Conservation (phyloP, 768 basidiomycete genomes). For the Terana coerulea region DNA sequence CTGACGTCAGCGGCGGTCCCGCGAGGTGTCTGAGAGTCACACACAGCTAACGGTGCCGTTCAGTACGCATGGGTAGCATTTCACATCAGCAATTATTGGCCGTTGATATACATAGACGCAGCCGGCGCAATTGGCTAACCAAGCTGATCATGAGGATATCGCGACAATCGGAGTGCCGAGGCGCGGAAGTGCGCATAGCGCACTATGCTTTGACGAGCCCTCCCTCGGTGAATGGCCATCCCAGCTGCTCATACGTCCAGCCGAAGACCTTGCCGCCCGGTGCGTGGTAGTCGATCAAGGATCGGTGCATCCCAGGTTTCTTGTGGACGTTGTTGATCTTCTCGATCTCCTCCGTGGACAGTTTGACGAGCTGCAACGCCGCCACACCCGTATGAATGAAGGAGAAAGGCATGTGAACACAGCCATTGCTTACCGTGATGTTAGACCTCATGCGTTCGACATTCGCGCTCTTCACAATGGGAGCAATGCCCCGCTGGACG, state of each 20-base stretch:
- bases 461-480: conserved; percentile 52
- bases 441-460: conserved; percentile 50
- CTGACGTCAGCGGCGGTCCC: too few relatives aligned
- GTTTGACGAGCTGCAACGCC: conserved; percentile 35
- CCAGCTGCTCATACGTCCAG: conserved; percentile 42
- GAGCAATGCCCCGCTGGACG: conserved; percentile 46
- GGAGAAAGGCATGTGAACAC: neutral
- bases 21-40: too few relatives aligned
- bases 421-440: conserved; percentile 29
- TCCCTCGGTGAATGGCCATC: conserved; percentile 37
- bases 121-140: too few relatives aligned
- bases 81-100: too few relatives aligned
- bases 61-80: too few relatives aligned
- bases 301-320: conserved; percentile 38
- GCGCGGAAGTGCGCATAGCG: too few relatives aligned
- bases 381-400: neutral
- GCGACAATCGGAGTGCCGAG: too few relatives aligned
- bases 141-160: too few relatives aligned
- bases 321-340: conserved; percentile 38
- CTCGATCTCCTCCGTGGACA: conserved; percentile 36
- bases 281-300: conserved; percentile 22
- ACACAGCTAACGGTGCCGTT: too few relatives aligned
- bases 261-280: conserved; percentile 34
- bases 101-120: too few relatives aligned
- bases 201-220: conserved; percentile 24